phyloP scores from a whole-genome alignment of 2,329 filamentous ascomycete genomes.

The Monosporascus sp. region DNA sequence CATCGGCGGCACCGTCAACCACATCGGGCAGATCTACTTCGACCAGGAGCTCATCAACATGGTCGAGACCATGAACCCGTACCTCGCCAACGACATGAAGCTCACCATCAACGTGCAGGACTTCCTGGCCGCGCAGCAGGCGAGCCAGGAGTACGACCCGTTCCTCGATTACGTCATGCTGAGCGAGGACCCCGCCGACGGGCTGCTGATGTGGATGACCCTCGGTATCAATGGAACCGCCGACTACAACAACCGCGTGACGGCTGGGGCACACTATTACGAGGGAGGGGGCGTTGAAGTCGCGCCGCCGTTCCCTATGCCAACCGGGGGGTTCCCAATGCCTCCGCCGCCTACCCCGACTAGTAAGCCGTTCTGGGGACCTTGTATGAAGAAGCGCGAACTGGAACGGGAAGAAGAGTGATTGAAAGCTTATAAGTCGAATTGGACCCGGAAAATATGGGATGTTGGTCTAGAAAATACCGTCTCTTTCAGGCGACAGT shows the following conservation, averaged over 20 bases:
- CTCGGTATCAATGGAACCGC: conserved; percentile 40
- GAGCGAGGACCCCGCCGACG: conserved; percentile 44
- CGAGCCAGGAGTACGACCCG: conserved; percentile 30
- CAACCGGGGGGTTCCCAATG: conserved; percentile 9
- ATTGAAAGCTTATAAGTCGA: neutral
- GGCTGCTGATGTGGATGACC: conserved; percentile 47
- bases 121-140: conserved; percentile 39
- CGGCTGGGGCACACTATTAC: conserved; percentile 16
- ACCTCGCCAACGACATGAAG: conserved; percentile 35
- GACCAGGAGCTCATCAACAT: conserved; percentile 48
- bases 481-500: neutral
- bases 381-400: conserved; percentile 19
- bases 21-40: conserved; percentile 59
- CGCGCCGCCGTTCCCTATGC: conserved; percentile 6
- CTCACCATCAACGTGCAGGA: conserved; percentile 47
- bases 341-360: conserved; percentile 8
- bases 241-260: conserved; percentile 13
- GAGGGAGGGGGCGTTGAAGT: conserved; percentile 17
- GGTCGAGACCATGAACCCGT: conserved; percentile 45
- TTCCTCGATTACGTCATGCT: conserved; percentile 53
- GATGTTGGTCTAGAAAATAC: neutral
- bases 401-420: neutral
- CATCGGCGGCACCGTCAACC: conserved; percentile 44
- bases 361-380: conserved; percentile 13
- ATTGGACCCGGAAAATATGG: neutral